A percentile compares a stretch with the other conserved stretches of the same genome.
phyloP scores from a whole-genome alignment of 345 rosid species.

The Lepidium sativum region DNA sequence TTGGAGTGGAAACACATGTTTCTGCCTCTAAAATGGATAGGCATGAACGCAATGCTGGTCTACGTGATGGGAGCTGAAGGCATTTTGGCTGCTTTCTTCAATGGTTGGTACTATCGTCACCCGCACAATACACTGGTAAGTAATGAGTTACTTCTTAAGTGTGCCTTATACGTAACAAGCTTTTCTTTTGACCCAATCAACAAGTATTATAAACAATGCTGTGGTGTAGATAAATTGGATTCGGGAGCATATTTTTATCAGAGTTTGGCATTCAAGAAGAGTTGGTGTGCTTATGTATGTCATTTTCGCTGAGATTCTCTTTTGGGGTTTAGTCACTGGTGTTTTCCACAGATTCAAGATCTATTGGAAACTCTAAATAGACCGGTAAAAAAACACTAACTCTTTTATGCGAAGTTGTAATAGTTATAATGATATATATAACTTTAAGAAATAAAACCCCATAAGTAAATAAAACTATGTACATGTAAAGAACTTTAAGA shows the following conservation, averaged over 20 bases:
- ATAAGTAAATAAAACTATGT: too few relatives aligned
- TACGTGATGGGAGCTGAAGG: constrained; percentile 97
- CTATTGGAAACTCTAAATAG: constrained; percentile 71
- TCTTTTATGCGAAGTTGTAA: constrained; percentile 7
- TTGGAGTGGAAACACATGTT: constrained; percentile 36
- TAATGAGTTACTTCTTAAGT: not conserved
- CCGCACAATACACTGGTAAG: constrained; percentile 62
- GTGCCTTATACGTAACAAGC: too few relatives aligned
- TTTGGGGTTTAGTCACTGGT: constrained; percentile 62
- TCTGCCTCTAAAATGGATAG: constrained; percentile 78
- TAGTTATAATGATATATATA: not conserved
- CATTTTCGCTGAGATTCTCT: constrained; percentile 64
- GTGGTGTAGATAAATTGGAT: constrained; percentile 54
- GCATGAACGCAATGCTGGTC: constrained; percentile 92
- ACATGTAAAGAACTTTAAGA: too few relatives aligned
- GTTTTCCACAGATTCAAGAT: constrained; percentile 40
- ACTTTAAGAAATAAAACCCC: too few relatives aligned
- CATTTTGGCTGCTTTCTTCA: constrained; percentile 74
- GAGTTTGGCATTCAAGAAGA: constrained; percentile 57
- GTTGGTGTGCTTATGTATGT: constrained; percentile 61
- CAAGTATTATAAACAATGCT: not conserved
- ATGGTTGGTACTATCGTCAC: constrained; percentile 75
- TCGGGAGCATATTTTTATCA: constrained; percentile 47
- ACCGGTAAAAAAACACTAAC: not conserved
- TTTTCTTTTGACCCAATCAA: not conserved